Evolutionary conservation across 192 early-diverging fungal species (phyloP).

Genomic region (Jimgerdemannia lactiflua): DNA sequence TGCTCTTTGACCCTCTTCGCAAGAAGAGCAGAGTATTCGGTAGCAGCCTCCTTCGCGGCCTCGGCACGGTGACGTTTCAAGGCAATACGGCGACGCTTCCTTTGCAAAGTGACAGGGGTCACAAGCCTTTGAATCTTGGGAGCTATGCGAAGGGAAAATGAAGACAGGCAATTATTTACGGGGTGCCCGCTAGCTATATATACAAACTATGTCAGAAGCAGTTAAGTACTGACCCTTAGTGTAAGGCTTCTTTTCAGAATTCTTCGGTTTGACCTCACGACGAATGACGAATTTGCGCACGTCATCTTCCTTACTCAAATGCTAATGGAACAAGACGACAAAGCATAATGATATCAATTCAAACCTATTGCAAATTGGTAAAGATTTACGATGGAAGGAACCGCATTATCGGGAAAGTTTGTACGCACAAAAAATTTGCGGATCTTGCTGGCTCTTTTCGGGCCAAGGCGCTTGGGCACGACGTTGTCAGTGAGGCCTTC

Average conservation of each 20-base stretch:
- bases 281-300: conserved; percentile 99
- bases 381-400: too few species aligned
- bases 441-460: conserved; percentile 99
- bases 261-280: conserved; percentile 91
- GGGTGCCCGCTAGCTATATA: too few species aligned
- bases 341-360: too few species aligned
- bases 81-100: conserved; percentile 86
- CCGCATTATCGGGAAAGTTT: background rate
- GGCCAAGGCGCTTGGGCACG: conserved; percentile 96
- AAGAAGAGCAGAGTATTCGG: conserved; percentile 84
- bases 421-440: conserved; percentile 92
- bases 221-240: conserved; percentile 66
- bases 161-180: background rate
- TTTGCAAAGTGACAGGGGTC: conserved; percentile 95
- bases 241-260: conserved; percentile 87
- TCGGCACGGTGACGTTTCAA: conserved; percentile 84
- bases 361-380: too few species aligned
- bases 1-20: conserved; percentile 94
- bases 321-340: conserved; percentile 36
- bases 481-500: conserved; percentile 92
- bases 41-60: conserved; percentile 76
- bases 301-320: conserved; percentile 97
- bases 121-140: conserved; percentile 98
- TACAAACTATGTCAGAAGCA: conserved; percentile 45
- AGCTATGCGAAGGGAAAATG: conserved; percentile 1